A percentile compares a stretch with the other conserved stretches of the same genome.
Conservation (phyloP, 1,284 basidiomycete species). For the Ceratobasidium theobromae region DNA sequence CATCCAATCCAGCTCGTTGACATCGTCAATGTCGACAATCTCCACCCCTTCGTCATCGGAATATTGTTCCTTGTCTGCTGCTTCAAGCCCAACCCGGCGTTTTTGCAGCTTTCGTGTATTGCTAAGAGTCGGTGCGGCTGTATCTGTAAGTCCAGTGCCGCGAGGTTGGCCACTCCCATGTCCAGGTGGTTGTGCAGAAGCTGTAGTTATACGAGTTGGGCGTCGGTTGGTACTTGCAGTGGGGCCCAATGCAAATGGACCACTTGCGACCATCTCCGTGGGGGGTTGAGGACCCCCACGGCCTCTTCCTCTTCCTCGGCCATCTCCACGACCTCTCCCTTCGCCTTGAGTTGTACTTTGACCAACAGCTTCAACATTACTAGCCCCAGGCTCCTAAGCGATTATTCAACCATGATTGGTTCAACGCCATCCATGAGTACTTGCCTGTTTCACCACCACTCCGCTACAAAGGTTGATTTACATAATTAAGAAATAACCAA, state of each 20-base stretch:
- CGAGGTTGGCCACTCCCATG: constrained; percentile 36
- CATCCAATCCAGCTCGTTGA: constrained; percentile 82
- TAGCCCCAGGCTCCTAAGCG: constrained; percentile 11
- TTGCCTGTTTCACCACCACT: constrained; percentile 9
- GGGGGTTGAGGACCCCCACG: constrained; percentile 50
- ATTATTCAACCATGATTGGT: constrained; percentile 36
- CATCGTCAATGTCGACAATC: constrained; percentile 84
- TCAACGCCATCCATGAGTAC: neutral
- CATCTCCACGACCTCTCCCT: constrained; percentile 54
- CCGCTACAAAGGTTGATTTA: neutral
- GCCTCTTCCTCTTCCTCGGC: constrained; percentile 49
- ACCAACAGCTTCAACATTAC: neutral
- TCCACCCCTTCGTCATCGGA: constrained; percentile 89
- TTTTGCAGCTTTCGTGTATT: constrained; percentile 45
- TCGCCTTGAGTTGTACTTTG: constrained; percentile 36
- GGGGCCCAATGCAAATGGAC: constrained; percentile 82
- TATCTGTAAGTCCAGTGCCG: constrained; percentile 48
- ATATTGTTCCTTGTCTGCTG: constrained; percentile 61
- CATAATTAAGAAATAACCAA: neutral
- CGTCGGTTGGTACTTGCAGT: constrained; percentile 58
- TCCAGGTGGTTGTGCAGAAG: constrained; percentile 49
- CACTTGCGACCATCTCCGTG: constrained; percentile 76
- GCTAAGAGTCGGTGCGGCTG: constrained; percentile 50
- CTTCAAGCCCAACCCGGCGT: constrained; percentile 43
- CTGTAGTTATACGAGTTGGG: constrained; percentile 37